These are phyloP conservation scores for Fraxinus excelsior DNA, from an alignment of 257 asterid genomes.

Conservation along the genomic window DNA sequence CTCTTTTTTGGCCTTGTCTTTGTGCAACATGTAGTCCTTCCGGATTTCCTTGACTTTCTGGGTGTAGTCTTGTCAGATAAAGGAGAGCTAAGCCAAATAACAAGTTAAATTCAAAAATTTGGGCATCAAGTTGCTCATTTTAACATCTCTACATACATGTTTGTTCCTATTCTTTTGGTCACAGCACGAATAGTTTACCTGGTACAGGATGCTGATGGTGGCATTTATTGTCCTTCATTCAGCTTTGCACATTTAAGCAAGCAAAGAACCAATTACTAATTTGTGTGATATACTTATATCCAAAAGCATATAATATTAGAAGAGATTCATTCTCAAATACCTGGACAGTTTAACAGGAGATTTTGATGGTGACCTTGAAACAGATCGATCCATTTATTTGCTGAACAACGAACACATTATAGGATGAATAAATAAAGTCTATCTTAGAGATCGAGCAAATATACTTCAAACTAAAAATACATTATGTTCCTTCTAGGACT, in stretches of 20 bases:
- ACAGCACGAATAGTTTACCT: slow-evolving; percentile 35
- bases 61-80: slow-evolving; percentile 66
- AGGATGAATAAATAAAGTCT: not conserved
- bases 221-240: slow-evolving; percentile 46
- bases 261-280: slow-evolving; percentile 6
- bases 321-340: slow-evolving; percentile 32
- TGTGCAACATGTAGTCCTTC: slow-evolving; percentile 56
- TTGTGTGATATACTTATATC: not conserved
- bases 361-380: slow-evolving; percentile 76
- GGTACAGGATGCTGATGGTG: slow-evolving; percentile 63
- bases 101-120: too few species aligned
- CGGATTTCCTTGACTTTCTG: slow-evolving; percentile 59
- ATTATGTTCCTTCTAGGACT: slow-evolving; percentile 79
- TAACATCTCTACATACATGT: not conserved
- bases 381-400: slow-evolving; percentile 63
- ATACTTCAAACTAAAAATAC: slow-evolving; percentile 35
- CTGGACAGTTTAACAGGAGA: slow-evolving; percentile 73
- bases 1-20: slow-evolving; percentile 66
- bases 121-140: not conserved
- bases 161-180: not conserved
- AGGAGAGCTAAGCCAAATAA: slow-evolving; percentile 38
- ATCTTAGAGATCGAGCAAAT: not conserved
- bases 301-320: not conserved
- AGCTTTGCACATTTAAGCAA: slow-evolving; percentile 35
- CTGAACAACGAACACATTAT: slow-evolving; percentile 35